Conservation (phyloP, 352 stramenopile species). For the Pilasporangium apinafurcum region DNA sequence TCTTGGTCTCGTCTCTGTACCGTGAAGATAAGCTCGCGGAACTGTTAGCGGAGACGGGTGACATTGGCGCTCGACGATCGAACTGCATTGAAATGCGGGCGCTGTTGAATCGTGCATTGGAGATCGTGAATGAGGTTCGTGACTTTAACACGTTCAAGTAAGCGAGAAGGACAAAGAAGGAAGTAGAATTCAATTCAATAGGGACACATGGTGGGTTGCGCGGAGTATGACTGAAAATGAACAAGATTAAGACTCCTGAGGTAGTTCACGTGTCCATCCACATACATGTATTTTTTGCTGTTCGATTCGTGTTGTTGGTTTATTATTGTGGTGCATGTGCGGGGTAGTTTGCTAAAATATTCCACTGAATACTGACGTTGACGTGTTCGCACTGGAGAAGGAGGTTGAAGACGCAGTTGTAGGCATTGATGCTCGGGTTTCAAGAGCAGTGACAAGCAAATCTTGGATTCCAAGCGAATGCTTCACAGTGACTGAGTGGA, state of each 20-base stretch:
- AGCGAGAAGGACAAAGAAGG: slow-evolving; percentile 12
- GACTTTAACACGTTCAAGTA: slow-evolving; percentile 98
- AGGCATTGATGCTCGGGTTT: not conserved
- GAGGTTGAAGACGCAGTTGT: not conserved
- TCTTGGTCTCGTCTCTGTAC: slow-evolving; percentile 96
- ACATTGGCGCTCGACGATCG: slow-evolving; percentile 92
- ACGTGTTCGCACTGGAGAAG: not conserved
- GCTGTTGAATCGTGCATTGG: slow-evolving; percentile 92
- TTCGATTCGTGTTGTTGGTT: slow-evolving; percentile 1
- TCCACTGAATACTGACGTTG: slow-evolving; percentile 2
- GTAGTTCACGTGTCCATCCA: not conserved
- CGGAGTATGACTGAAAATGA: too few species aligned
- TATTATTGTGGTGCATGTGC: not conserved
- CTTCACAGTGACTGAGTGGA: slow-evolving; percentile 23
- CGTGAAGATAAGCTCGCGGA: slow-evolving; percentile 94
- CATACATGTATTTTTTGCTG: slow-evolving; percentile 11
- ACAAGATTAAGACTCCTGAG: too few species aligned
- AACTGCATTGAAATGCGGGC: slow-evolving; percentile 97
- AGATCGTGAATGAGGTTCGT: slow-evolving; percentile 98
- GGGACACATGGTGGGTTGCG: too few species aligned
- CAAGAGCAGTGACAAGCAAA: slow-evolving; percentile 12
- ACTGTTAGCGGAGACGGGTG: slow-evolving; percentile 93
- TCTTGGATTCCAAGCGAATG: slow-evolving; percentile 31
- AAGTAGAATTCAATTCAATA: too few species aligned
- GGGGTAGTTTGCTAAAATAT: slow-evolving; percentile 2